phyloP scores from a whole-genome alignment of 768 basidiomycete genomes.

The Chlorophyllum brunneum region DNA sequence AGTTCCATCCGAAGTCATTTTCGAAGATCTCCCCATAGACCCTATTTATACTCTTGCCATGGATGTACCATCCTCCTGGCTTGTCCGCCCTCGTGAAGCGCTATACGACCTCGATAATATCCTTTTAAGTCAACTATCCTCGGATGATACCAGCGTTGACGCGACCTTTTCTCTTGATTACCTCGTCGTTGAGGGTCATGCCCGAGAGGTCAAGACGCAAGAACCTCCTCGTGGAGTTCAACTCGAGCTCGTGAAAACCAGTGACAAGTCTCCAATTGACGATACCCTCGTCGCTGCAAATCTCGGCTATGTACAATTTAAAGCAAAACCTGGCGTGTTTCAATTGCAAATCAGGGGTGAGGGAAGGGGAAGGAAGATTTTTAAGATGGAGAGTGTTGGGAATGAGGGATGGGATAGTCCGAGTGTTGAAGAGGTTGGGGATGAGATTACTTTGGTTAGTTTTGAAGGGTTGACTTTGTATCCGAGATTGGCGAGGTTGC shows the following conservation, averaged over 20 bases:
- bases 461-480: constrained; percentile 91
- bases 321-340: constrained; percentile 87
- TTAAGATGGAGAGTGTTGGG: constrained; percentile 79
- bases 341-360: constrained; percentile 69
- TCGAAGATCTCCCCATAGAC: constrained; percentile 72
- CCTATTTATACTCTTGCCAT: constrained; percentile 93
- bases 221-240: constrained; percentile 88
- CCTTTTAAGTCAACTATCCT: constrained; percentile 64
- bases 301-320: constrained; percentile 94
- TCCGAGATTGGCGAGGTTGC: constrained; percentile 64
- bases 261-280: constrained; percentile 49
- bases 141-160: constrained; percentile 61
- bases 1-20: constrained; percentile 51
- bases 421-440: constrained; percentile 61
- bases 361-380: constrained; percentile 80
- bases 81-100: constrained; percentile 85
- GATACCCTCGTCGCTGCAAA: constrained; percentile 95
- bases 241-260: constrained; percentile 63
- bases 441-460: constrained; percentile 76
- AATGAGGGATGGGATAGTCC: constrained; percentile 88
- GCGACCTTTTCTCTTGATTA: constrained; percentile 88
- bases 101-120: constrained; percentile 96
- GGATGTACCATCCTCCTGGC: constrained; percentile 90
- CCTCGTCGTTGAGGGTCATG: constrained; percentile 92
- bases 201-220: constrained; percentile 63